These are phyloP conservation scores for Calonectria montana DNA, from an alignment of 2,329 filamentous ascomycete species.

Conservation along the genomic window DNA sequence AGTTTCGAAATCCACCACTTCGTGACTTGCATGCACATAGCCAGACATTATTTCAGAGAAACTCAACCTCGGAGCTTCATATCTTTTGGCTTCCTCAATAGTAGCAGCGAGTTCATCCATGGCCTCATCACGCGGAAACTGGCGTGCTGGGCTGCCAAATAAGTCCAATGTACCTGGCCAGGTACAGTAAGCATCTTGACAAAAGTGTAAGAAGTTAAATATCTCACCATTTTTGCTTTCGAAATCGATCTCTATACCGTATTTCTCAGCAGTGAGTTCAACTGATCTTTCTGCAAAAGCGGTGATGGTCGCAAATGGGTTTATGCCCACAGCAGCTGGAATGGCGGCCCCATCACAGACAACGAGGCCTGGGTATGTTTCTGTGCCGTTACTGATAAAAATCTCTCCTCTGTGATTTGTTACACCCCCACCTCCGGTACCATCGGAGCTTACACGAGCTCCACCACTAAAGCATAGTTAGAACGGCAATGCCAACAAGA, in stretches of 20 bases:
- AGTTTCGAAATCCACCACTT: conserved; percentile 26
- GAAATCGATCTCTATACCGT: conserved; percentile 28
- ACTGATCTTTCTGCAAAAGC: conserved; percentile 75
- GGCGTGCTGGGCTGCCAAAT: conserved; percentile 63
- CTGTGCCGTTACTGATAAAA: conserved; percentile 62
- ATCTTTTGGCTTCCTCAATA: conserved; percentile 21
- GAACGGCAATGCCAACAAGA: background rate
- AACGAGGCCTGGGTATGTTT: conserved; percentile 68
- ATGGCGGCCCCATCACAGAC: conserved; percentile 72
- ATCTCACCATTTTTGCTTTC: conserved; percentile 34
- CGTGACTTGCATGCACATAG: conserved; percentile 58
- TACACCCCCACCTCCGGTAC: conserved; percentile 66
- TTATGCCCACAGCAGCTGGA: conserved; percentile 72
- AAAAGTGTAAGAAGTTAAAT: too few species aligned
- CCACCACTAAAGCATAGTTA: conserved; percentile 56
- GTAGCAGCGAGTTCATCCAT: conserved; percentile 7
- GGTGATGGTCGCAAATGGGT: conserved; percentile 76
- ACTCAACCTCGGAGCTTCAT: conserved; percentile 58
- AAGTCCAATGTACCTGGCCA: conserved; percentile 56
- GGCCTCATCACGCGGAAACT: conserved; percentile 47
- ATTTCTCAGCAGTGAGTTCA: conserved; percentile 44
- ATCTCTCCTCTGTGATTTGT: conserved; percentile 72
- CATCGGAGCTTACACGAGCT: conserved; percentile 70
- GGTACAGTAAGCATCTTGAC: conserved; percentile 29
- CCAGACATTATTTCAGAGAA: conserved; percentile 76